Conservation (phyloP, 208 protist species). For the Porcisia hertigi region DNA sequence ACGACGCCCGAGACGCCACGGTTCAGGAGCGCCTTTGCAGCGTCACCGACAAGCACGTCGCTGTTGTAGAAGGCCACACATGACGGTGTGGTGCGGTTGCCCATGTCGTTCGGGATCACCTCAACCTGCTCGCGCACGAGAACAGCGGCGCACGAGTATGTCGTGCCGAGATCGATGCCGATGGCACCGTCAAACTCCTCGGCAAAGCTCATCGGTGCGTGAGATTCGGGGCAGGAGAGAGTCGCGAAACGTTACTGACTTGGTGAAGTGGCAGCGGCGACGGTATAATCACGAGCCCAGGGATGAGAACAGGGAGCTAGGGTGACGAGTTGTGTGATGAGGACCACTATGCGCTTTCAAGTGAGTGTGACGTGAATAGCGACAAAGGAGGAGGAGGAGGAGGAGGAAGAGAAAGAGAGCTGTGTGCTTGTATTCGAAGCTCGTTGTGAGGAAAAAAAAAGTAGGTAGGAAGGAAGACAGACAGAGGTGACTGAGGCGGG, state of each 20-base stretch:
- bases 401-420: background rate
- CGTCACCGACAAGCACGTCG: constrained; percentile 96
- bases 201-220: constrained; percentile 15
- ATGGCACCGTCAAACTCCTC: constrained; percentile 69
- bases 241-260: background rate
- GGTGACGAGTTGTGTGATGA: background rate
- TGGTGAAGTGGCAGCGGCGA: background rate
- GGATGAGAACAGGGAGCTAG: background rate
- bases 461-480: background rate
- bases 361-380: background rate
- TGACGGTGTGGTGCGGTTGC: constrained; percentile 99
- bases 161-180: constrained; percentile 96
- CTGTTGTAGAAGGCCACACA: constrained; percentile 98
- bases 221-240: background rate
- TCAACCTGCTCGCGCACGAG: constrained; percentile 77
- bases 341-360: background rate
- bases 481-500: background rate
- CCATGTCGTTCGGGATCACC: constrained; percentile 99
- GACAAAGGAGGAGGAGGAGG: background rate
- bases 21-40: constrained; percentile 91
- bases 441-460: background rate
- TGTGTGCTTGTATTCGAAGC: background rate
- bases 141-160: constrained; percentile 96
- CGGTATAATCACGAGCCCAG: too few relatives aligned
- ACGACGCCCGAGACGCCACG: constrained; percentile 92